phyloP scores from a whole-genome alignment of 805 yeast genomes.

The Isabelozyma heimii region DNA sequence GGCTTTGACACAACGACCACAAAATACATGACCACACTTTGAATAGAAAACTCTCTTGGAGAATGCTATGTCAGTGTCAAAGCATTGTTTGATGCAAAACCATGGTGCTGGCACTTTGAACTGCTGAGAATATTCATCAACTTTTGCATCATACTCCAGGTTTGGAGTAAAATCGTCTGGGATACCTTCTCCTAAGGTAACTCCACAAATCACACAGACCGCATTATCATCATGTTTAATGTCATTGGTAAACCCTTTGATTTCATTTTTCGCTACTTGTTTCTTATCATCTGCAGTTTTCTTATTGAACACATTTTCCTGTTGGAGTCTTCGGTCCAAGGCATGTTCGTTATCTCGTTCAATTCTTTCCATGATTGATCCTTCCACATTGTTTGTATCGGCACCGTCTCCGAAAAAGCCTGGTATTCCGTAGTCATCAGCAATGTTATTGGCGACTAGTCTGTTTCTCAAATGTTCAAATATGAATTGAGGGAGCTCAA shows the following conservation, averaged over 20 bases:
- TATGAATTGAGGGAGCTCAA: background rate
- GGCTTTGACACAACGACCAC: constrained; percentile 79
- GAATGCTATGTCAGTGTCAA: constrained; percentile 54
- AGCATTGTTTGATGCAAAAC: constrained; percentile 50
- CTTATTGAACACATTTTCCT: constrained; percentile 29
- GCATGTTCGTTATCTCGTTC: constrained; percentile 39
- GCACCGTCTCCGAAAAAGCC: background rate
- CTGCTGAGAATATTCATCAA: constrained; percentile 20
- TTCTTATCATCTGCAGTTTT: constrained; percentile 27
- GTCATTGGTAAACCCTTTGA: constrained; percentile 27
- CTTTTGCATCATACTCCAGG: constrained; percentile 22
- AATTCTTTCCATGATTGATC: constrained; percentile 36
- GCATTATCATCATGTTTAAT: constrained; percentile 14
- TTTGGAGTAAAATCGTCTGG: constrained; percentile 48
- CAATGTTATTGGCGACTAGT: background rate
- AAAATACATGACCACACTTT: constrained; percentile 79
- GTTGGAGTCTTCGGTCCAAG: constrained; percentile 28
- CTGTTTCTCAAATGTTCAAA: background rate
- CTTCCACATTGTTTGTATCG: constrained; percentile 15
- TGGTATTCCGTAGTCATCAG: background rate
- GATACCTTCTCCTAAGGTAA: constrained; percentile 69
- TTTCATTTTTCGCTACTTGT: constrained; percentile 18
- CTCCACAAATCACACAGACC: constrained; percentile 66
- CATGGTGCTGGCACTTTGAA: constrained; percentile 59
- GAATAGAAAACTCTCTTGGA: constrained; percentile 66